phyloP scores from a whole-genome alignment of 2,329 filamentous ascomycete species.

The Grosmannia serpens region DNA sequence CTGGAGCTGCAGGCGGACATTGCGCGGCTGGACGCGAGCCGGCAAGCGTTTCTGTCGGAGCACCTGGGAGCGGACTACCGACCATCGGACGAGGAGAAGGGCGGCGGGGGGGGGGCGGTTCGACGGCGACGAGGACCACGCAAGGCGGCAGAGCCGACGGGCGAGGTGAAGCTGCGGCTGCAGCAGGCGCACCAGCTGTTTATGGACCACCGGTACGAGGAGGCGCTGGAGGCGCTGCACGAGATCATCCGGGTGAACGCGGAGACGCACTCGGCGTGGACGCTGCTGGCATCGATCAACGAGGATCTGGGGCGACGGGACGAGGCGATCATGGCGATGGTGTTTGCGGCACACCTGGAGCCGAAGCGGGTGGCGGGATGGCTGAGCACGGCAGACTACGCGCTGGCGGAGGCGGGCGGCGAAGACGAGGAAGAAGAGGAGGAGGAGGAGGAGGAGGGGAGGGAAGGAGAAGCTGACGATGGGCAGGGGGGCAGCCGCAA shows the following conservation, averaged over 20 bases:
- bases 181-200: slow-evolving; percentile 57
- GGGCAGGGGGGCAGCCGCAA: slow-evolving; percentile 25
- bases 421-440: slow-evolving; percentile 22
- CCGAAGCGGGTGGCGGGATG: slow-evolving; percentile 49
- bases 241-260: slow-evolving; percentile 59
- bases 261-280: slow-evolving; percentile 56
- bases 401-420: slow-evolving; percentile 35
- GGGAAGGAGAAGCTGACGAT: slow-evolving; percentile 15
- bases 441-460: slow-evolving; percentile 31
- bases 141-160: slow-evolving; percentile 55
- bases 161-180: slow-evolving; percentile 58
- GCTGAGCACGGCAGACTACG: slow-evolving; percentile 47
- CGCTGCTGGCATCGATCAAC: slow-evolving; percentile 47
- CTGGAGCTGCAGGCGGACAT: slow-evolving; percentile 27
- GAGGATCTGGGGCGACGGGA: slow-evolving; percentile 46
- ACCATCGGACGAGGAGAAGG: neutral
- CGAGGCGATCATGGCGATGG: slow-evolving; percentile 46
- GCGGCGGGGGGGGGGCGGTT: slow-evolving; percentile 1
- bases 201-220: slow-evolving; percentile 47
- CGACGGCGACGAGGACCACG: slow-evolving; percentile 32
- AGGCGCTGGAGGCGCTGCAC: slow-evolving; percentile 45
- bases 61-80: slow-evolving; percentile 15
- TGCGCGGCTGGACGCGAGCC: slow-evolving; percentile 24
- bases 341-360: slow-evolving; percentile 50
- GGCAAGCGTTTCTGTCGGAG: slow-evolving; percentile 21